Base-by-base conservation (phyloP, 1,139 yeast species). In the Geotrichum phurueaensis region DNA sequence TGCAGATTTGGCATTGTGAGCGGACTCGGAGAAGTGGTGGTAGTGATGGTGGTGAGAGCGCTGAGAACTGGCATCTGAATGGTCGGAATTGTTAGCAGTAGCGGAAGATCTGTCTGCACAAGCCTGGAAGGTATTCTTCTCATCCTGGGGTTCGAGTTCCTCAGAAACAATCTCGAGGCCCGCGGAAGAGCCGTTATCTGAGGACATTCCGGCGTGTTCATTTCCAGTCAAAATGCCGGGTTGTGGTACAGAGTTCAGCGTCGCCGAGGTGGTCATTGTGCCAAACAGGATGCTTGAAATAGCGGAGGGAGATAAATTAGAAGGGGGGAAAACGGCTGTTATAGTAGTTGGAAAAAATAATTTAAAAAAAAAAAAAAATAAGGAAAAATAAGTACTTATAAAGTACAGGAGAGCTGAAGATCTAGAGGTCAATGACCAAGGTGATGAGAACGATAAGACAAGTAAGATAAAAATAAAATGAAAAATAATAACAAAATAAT, bases 11-110 rank as follows among this genome's bases (percentile, higher is more conserved):
- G 57, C 57, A 49, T 27, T 53, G 31, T 57, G 57, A 3, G 60
- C 60, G n/a, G 60, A 53, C 23, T 57, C 57, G 2, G 60, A 53
- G n/a, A 53, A 18, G 9, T 55, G 48, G 39, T 55, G 58, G 23
- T 57, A 56, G 31, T 47, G 59, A n/a, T 36, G 53, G 18, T 20
- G 53, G 2, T 54, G 51, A 13, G 22, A 33, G 12, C 9, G 57
- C 20, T 31, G 51, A 36, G 43, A 13, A n/a, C 18, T 6, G 15
- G 43, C 15, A n/a, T 36, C 43, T 6, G 43, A 36, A 36, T 36
- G 5, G 43, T 36, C 43, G 3, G 43, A 36, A 36, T 36, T 36
- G 18, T 36, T 36, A n/a, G 18, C 43, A 36, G 43, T 3, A n/a
- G 18, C 4, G 18, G 43, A n/a, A 36, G 43, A 36, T 36, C 18